phyloP scores from a whole-genome alignment of 2,329 filamentous ascomycete species.

The Botrytis medusae region DNA sequence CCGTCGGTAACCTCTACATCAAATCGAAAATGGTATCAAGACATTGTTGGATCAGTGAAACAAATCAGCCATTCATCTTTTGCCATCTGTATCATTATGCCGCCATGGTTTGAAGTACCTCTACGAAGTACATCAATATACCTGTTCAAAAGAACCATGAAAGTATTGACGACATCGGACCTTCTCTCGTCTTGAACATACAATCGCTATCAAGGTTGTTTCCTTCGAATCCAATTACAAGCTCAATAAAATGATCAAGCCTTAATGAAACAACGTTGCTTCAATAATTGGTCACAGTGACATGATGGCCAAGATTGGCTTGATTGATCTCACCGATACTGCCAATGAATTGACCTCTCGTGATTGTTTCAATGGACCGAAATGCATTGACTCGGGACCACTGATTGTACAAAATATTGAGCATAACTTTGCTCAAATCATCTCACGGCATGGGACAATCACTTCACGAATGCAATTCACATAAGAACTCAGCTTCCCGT shows the following conservation, averaged over 20 bases:
- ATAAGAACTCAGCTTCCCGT: background rate
- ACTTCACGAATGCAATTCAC: background rate
- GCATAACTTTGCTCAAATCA: slow-evolving; percentile 7
- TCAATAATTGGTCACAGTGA: slow-evolving; percentile 9
- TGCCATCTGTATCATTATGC: background rate
- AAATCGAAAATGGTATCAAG: background rate
- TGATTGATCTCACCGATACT: slow-evolving; percentile 7
- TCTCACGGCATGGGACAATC: background rate
- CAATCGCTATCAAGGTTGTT: background rate
- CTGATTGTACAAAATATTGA: slow-evolving; percentile 5
- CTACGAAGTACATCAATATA: background rate
- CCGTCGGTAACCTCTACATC: background rate
- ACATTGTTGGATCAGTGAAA: background rate
- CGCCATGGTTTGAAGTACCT: background rate
- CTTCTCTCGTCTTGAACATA: background rate
- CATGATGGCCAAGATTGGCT: slow-evolving; percentile 4
- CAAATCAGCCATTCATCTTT: background rate
- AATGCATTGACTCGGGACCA: slow-evolving; percentile 10
- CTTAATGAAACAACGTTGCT: background rate
- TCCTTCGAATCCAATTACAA: background rate
- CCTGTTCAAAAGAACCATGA: background rate
- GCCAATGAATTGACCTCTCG: slow-evolving; percentile 2
- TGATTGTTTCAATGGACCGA: slow-evolving; percentile 2
- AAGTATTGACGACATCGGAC: background rate
- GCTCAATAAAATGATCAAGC: background rate